A percentile compares a stretch with the other conserved stretches of the same genome.
These are phyloP conservation scores for Saccharomyces hybrid DNA, from an alignment of 1,139 yeast species.

Conservation along the genomic window DNA sequence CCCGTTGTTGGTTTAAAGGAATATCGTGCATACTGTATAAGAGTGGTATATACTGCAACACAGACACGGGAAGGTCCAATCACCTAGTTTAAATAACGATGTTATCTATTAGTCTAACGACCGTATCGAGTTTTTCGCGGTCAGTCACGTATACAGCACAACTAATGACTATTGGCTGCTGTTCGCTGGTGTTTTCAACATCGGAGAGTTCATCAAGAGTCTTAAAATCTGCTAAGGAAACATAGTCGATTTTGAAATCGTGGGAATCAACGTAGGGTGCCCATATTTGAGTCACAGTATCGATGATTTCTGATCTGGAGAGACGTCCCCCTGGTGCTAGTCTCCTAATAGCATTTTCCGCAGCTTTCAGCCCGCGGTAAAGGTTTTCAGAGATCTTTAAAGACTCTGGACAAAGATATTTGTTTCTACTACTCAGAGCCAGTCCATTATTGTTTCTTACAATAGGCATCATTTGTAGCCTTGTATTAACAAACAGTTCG, in stretches of 20 bases:
- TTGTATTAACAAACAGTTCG: constrained; percentile 62
- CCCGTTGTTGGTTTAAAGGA: background rate
- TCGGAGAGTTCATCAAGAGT: constrained; percentile 48
- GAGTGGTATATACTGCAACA: background rate
- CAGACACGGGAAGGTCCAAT: background rate
- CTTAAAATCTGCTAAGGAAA: constrained; percentile 66
- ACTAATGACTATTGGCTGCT: constrained; percentile 54
- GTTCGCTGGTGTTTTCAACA: constrained; percentile 33
- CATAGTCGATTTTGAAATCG: constrained; percentile 58
- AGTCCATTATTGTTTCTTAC: constrained; percentile 63
- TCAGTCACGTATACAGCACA: constrained; percentile 63
- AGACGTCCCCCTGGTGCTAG: background rate
- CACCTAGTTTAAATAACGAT: constrained; percentile 27
- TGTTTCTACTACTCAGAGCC: constrained; percentile 87
- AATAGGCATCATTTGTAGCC: constrained; percentile 64
- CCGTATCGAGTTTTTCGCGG: constrained; percentile 32
- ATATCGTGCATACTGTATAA: background rate
- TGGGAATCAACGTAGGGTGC: constrained; percentile 27
- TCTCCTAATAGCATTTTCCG: constrained; percentile 6
- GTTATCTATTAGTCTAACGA: constrained; percentile 55
- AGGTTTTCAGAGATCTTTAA: constrained; percentile 48
- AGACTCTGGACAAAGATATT: constrained; percentile 52
- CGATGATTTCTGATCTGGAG: background rate
- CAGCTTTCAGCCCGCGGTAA: constrained; percentile 43
- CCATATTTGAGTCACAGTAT: constrained; percentile 21